These are phyloP conservation scores for Colletotrichum sp. DNA, from an alignment of 2,329 filamentous ascomycete genomes.

Conservation along the genomic window DNA sequence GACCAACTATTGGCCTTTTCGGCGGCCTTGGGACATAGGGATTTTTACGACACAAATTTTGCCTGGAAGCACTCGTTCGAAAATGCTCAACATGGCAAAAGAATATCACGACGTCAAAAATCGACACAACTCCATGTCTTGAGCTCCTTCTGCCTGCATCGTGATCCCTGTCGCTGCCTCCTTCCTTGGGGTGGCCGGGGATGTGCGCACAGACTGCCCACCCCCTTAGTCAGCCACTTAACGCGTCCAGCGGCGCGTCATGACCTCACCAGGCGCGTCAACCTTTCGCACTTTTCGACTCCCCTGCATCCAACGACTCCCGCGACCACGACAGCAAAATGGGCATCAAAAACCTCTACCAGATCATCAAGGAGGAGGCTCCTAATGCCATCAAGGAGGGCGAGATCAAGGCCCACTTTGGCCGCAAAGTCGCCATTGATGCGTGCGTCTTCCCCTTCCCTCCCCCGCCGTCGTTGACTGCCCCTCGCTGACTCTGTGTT, in stretches of 20 bases:
- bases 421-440: slow-evolving; percentile 95
- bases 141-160: not conserved
- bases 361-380: slow-evolving; percentile 88
- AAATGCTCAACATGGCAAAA: not conserved
- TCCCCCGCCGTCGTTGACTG: not conserved
- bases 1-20: not conserved
- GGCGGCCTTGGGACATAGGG: not conserved
- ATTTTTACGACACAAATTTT: not conserved
- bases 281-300: not conserved
- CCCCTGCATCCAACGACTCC: not conserved
- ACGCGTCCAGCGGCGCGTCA: not conserved
- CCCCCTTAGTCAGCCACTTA: not conserved
- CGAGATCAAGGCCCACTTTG: slow-evolving; percentile 99
- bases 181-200: not conserved
- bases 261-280: not conserved
- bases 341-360: slow-evolving; percentile 76
- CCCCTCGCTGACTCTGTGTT: slow-evolving; percentile 12
- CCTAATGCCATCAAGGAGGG: slow-evolving; percentile 96
- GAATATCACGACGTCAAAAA: not conserved
- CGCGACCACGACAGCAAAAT: slow-evolving; percentile 39
- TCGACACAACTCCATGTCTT: not conserved
- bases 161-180: not conserved
- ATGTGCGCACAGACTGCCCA: not conserved
- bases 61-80: not conserved
- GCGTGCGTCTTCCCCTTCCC: slow-evolving; percentile 46